Base-by-base conservation (phyloP, 208 protist genomes). In the Acanthamoeba lenticulata region DNA sequence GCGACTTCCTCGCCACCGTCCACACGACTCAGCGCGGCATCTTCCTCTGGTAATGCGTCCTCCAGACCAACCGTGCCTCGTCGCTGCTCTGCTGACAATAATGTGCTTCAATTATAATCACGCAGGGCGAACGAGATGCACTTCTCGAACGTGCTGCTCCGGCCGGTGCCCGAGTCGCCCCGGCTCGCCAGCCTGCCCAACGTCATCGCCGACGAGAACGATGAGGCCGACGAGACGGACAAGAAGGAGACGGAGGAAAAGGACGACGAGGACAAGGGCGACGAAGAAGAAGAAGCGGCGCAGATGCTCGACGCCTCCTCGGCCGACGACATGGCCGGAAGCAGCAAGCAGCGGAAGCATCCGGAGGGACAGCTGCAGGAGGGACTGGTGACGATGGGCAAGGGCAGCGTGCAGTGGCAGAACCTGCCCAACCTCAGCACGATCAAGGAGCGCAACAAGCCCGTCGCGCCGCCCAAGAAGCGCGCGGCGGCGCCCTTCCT, bases 371-470 rank as follows among this genome's bases (percentile, higher is more conserved):
- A 86, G 45, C 77, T 86, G 27, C 32, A 86, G 40, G 9, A 57
- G 44, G 77, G 77, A 1, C 77, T 86, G 1, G 45, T 86, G 29
- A 86, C 77, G 24, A 86, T 86, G 77, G 77, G 77, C 40, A 47
- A 86, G 44, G 77, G 77, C 19, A 57, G 13, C 45, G 44, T 86
- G 7, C 77, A 86, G 77, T 86, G 77, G 77, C 77, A 65, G 83
- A 44, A 91, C 85, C 45, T 95, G 7, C 69, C 94, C 42, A 92
- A 90, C 77, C 57, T 95, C 15, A 91, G 90, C 81, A 47, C 72
- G 1, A 96, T 96, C n/a, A 95, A 96, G 60, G 79, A 95, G 57
- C 72, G 96, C 57, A 97, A 97, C 57, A 97, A 96, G 72, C 95
- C 96, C 90, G 95, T 90, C 34, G 57, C 86, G 32, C 38, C 92